A percentile compares a stretch with the other conserved stretches of the same genome.
Evolutionary conservation across 306 rosid genomes (phyloP).

Genomic region (Corylus americana): DNA sequence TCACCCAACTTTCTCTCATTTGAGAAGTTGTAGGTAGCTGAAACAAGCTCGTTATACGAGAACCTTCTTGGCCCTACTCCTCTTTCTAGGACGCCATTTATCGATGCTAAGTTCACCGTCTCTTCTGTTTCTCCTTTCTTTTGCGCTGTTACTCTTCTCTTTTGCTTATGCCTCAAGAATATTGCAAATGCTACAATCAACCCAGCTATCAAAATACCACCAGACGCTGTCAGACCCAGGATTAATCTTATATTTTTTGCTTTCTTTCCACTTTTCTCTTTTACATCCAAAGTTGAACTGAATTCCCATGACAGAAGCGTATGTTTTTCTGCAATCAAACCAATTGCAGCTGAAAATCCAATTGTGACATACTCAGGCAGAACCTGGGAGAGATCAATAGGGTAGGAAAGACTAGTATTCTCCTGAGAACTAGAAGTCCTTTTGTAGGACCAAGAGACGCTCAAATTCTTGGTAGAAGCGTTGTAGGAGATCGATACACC

Average conservation of each 20-base stretch:
- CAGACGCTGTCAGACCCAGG: too few species aligned
- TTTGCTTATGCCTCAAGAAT: too few species aligned
- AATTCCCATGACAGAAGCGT: conserved; percentile 45
- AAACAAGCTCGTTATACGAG: conserved; percentile 26
- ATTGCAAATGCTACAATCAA: too few species aligned
- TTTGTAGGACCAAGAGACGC: conserved; percentile 37
- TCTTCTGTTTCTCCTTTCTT: neutral
- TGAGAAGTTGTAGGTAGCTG: conserved; percentile 44
- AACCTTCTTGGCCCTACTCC: conserved; percentile 54
- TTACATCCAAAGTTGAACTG: conserved; percentile 33
- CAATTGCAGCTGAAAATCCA: conserved; percentile 41
- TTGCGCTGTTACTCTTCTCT: too few species aligned
- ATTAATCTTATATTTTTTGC: too few species aligned
- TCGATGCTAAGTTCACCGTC: conserved; percentile 23
- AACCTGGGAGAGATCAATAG: conserved; percentile 26
- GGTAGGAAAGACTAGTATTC: conserved; percentile 28
- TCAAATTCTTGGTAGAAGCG: conserved; percentile 25
- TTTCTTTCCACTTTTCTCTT: too few species aligned
- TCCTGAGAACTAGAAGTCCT: conserved; percentile 17
- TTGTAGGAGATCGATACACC: conserved; percentile 29
- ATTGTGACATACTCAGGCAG: conserved; percentile 46
- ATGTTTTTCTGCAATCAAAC: neutral
- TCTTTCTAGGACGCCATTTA: conserved; percentile 33
- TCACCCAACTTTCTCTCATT: conserved; percentile 42
- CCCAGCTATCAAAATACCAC: too few species aligned